phyloP scores from a whole-genome alignment of 1,284 basidiomycete species.

The Ganoderma lingzhi region DNA sequence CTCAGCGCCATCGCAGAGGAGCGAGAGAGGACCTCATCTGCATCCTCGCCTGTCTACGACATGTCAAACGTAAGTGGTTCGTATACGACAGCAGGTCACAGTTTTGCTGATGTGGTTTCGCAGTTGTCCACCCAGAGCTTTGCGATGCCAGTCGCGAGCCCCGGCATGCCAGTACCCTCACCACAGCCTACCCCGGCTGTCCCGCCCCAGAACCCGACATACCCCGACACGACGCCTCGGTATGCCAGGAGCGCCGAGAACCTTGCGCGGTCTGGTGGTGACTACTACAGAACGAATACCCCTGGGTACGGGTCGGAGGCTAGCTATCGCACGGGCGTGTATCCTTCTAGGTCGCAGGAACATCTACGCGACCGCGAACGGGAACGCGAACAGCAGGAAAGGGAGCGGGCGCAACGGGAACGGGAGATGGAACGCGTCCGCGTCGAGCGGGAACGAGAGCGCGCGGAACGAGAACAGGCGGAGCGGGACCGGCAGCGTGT shows the following conservation, averaged over 20 bases:
- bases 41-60: constrained; percentile 34
- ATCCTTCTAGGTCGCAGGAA: constrained; percentile 2
- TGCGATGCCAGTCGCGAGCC: constrained; percentile 30
- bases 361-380: not conserved
- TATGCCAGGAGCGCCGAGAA: constrained; percentile 27
- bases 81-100: not conserved
- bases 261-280: constrained; percentile 20
- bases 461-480: not conserved
- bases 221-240: constrained; percentile 25
- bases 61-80: constrained; percentile 21
- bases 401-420: not conserved
- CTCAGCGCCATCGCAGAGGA: constrained; percentile 43
- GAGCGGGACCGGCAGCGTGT: not conserved
- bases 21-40: constrained; percentile 38
- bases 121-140: constrained; percentile 31
- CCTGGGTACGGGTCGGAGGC: constrained; percentile 19
- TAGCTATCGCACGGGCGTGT: constrained; percentile 13
- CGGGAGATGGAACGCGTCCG: not conserved
- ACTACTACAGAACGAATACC: constrained; percentile 20
- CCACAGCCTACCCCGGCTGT: constrained; percentile 1
- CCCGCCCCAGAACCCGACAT: constrained; percentile 23
- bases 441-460: not conserved
- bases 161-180: constrained; percentile 24
- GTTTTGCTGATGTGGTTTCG: not conserved
- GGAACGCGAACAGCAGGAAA: not conserved